phyloP scores from a whole-genome alignment of 768 basidiomycete species.

The Pisolithus orientalis region DNA sequence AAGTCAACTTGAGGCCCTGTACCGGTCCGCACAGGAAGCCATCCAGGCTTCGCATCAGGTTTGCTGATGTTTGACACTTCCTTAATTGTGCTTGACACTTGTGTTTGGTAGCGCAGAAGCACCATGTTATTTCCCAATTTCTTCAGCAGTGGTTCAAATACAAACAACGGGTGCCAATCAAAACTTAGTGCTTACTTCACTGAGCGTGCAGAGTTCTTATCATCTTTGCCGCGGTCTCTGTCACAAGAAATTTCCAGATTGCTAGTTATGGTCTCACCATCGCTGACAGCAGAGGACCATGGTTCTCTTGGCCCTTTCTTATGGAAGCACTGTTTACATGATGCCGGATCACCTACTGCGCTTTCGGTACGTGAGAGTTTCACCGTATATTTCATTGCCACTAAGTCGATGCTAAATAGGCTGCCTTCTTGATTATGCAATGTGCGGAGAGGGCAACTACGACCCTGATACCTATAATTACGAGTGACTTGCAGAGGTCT shows the following conservation, averaged over 20 bases:
- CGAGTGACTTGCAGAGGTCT: slow-evolving; percentile 49
- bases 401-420: slow-evolving; percentile 25
- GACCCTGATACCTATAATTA: slow-evolving; percentile 44
- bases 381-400: not conserved
- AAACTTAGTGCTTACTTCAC: slow-evolving; percentile 32
- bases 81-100: slow-evolving; percentile 7
- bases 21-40: slow-evolving; percentile 44
- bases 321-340: slow-evolving; percentile 49
- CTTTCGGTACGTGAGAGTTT: slow-evolving; percentile 39
- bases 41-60: slow-evolving; percentile 41
- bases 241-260: slow-evolving; percentile 46
- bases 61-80: not conserved
- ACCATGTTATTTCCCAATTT: slow-evolving; percentile 34
- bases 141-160: slow-evolving; percentile 7
- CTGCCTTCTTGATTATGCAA: slow-evolving; percentile 66
- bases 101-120: slow-evolving; percentile 33
- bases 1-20: slow-evolving; percentile 42
- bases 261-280: slow-evolving; percentile 54
- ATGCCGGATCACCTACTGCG: slow-evolving; percentile 34
- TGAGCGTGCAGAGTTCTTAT: slow-evolving; percentile 33
- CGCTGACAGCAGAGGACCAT: slow-evolving; percentile 46
- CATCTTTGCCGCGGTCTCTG: slow-evolving; percentile 41
- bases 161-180: slow-evolving; percentile 11
- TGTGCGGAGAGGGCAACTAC: slow-evolving; percentile 56
- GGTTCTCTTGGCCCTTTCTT: slow-evolving; percentile 45